phyloP scores from a whole-genome alignment of 306 rosid genomes.

The Castanea sativa region DNA sequence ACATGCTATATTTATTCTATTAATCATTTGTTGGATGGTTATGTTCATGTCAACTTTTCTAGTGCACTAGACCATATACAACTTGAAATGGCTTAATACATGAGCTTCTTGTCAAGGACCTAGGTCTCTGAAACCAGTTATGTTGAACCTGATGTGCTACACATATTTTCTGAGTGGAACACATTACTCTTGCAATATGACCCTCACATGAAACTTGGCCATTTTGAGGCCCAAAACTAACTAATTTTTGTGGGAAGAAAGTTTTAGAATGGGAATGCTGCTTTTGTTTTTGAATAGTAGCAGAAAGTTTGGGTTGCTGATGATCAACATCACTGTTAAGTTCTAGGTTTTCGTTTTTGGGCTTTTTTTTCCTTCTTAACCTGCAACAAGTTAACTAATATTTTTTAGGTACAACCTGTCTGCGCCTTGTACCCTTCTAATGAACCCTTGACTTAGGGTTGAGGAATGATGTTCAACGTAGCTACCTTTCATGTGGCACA shows the following conservation, averaged over 20 bases:
- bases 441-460: conserved; percentile 17
- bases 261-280: neutral
- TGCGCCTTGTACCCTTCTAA: neutral
- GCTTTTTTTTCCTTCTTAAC: neutral
- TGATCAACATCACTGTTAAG: neutral
- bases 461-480: conserved; percentile 8
- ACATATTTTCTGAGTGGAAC: neutral
- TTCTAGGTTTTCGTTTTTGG: neutral
- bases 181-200: neutral
- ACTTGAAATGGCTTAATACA: neutral
- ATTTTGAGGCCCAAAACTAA: neutral
- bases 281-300: neutral
- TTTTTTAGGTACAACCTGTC: neutral
- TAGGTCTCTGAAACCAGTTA: neutral
- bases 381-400: neutral
- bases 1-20: too few species aligned
- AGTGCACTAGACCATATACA: neutral
- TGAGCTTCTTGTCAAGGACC: neutral
- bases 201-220: too few species aligned
- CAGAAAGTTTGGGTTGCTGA: neutral
- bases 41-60: neutral
- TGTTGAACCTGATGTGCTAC: neutral
- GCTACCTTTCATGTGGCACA: conserved; percentile 7
- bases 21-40: neutral
- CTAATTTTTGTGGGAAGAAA: neutral